Conservation (phyloP, 2,329 filamentous ascomycete genomes). For the Byssochlamys sp. region DNA sequence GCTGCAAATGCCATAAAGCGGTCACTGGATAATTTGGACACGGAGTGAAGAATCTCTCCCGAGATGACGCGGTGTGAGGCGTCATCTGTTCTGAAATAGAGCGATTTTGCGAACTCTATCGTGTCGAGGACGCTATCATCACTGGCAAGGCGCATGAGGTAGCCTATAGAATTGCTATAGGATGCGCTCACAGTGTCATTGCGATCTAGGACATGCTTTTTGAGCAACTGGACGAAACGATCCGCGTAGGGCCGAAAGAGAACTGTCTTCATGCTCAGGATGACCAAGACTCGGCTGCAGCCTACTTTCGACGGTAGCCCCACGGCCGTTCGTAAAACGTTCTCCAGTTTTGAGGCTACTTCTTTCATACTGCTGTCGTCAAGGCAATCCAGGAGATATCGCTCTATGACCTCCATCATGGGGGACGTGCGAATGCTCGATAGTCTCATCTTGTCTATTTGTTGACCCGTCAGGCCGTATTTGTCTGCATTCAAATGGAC, state of each 20-base stretch:
- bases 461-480: constrained; percentile 74
- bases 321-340: constrained; percentile 72
- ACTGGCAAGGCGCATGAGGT: constrained; percentile 60
- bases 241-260: constrained; percentile 68
- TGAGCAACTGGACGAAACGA: constrained; percentile 64
- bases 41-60: constrained; percentile 70
- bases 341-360: constrained; percentile 62
- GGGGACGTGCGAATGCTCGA: constrained; percentile 75
- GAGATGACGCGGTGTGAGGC: constrained; percentile 64
- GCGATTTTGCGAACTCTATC: constrained; percentile 48
- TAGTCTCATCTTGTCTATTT: constrained; percentile 79
- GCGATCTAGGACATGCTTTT: constrained; percentile 74
- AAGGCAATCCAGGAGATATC: constrained; percentile 67
- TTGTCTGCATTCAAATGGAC: constrained; percentile 78
- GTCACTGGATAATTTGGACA: constrained; percentile 81
- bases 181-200: constrained; percentile 89
- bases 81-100: constrained; percentile 77
- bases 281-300: constrained; percentile 73
- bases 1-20: constrained; percentile 70
- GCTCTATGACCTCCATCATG: constrained; percentile 83
- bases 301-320: constrained; percentile 91
- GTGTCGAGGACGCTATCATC: constrained; percentile 49
- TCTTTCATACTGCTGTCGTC: constrained; percentile 68
- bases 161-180: constrained; percentile 78
- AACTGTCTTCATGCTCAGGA: constrained; percentile 66